These are phyloP conservation scores for Pochonia chlamydosporia DNA, from an alignment of 2,329 filamentous ascomycete genomes.

Conservation along the genomic window DNA sequence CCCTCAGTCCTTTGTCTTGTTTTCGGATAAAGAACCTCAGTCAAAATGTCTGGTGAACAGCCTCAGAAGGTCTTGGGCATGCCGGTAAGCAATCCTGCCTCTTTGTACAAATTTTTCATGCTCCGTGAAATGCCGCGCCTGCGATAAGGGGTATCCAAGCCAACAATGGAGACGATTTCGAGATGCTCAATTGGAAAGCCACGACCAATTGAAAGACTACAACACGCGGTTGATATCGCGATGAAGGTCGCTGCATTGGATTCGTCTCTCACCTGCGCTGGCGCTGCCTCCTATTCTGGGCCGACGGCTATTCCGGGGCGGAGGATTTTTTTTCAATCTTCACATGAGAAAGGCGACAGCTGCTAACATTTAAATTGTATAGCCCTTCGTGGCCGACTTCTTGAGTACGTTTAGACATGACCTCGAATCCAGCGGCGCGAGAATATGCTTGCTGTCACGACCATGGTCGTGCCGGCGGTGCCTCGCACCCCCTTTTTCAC, in stretches of 20 bases:
- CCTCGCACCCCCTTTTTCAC: slow-evolving; percentile 7
- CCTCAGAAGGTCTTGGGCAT: slow-evolving; percentile 60
- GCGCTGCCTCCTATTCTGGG: not conserved
- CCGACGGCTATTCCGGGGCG: slow-evolving; percentile 1
- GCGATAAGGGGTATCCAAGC: slow-evolving; percentile 15
- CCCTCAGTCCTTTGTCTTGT: slow-evolving; percentile 53
- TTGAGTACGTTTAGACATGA: slow-evolving; percentile 68
- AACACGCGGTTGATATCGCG: not conserved
- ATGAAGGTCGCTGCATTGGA: not conserved
- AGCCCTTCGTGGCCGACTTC: slow-evolving; percentile 98
- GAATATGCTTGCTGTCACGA: slow-evolving; percentile 12
- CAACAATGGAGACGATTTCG: slow-evolving; percentile 8
- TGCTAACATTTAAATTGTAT: slow-evolving; percentile 29
- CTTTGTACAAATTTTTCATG: not conserved
- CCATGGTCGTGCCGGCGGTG: not conserved
- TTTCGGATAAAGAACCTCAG: slow-evolving; percentile 33
- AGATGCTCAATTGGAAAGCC: slow-evolving; percentile 15
- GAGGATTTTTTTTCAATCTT: slow-evolving; percentile 11
- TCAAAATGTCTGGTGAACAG: slow-evolving; percentile 50
- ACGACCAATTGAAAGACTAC: not conserved
- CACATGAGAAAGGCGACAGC: slow-evolving; percentile 1
- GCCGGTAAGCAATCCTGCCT: slow-evolving; percentile 47
- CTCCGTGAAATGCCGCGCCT: slow-evolving; percentile 22
- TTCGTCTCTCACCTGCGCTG: not conserved
- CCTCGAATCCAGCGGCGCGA: not conserved